Base-by-base conservation (phyloP, 2,329 filamentous ascomycete species). In the Curvularia hawaiiensis region DNA sequence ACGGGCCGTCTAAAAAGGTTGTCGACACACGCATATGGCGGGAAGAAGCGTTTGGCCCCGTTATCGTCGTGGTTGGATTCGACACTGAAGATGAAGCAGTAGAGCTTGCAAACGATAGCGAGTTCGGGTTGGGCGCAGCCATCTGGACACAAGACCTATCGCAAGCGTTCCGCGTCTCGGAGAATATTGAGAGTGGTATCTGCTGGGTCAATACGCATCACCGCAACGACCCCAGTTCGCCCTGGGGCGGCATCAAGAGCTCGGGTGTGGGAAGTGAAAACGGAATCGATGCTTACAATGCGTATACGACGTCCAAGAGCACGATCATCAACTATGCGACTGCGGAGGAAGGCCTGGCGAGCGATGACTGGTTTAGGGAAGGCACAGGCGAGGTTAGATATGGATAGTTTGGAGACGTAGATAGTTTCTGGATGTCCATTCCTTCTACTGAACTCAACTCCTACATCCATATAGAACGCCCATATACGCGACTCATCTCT, bases 251-350 rank as follows among this genome's bases (percentile, higher is more conserved):
- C 1, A 79, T 84, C 30, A 86, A 86, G 64, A 79, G 78, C 35
- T 81, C 83, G 1, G 89, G 89, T 1, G 82, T 91, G 0, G 89
- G 88, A 1, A 90, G 88, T 59, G 89, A 92, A 78, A 91, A 91
- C 66, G 89, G 89, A 0, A 64, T 87, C 0, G 88, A 79, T 62
- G 78, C 78, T 0, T 80, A 79, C 45, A 69, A 76, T 54, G 75
- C 77, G 2, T 81, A 81, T 51, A 80, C 78, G 0, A 77, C 75
- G 31, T 82, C 82, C 12, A 90, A 89, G 77, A 90, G 87, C 68
- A 88, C 85, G 0, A 84, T 90, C 30, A 83, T 91, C 60, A 91
- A 90, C 70, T 91, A 88, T 64, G 88, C 85, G 0, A 80, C 81
- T 0, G 75, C 76, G 0, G 81, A 84, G 50, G 84, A 87, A 64